Conservation (phyloP, 2,329 filamentous ascomycete species). For the Hypoxylon sp. region DNA sequence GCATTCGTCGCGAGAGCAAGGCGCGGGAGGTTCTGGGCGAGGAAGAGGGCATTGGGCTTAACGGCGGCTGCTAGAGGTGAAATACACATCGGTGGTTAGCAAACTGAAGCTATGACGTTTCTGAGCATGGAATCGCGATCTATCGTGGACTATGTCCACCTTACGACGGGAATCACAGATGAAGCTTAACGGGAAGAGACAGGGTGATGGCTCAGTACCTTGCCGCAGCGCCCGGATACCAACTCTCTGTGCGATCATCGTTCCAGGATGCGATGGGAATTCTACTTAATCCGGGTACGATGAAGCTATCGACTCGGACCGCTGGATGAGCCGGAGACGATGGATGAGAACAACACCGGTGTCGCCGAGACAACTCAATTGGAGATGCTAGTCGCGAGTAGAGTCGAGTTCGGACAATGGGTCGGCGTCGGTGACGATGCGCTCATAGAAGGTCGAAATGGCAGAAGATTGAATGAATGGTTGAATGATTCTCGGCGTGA, state of each 20-base stretch:
- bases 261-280: slow-evolving; percentile 22
- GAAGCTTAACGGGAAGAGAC: background rate
- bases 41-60: slow-evolving; percentile 64
- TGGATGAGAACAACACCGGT: background rate
- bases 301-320: slow-evolving; percentile 10
- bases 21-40: slow-evolving; percentile 65
- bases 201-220: slow-evolving; percentile 57
- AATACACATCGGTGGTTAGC: slow-evolving; percentile 32
- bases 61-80: slow-evolving; percentile 54
- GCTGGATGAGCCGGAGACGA: background rate
- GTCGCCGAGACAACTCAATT: slow-evolving; percentile 9
- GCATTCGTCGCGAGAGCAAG: slow-evolving; percentile 61
- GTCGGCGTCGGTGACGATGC: slow-evolving; percentile 39
- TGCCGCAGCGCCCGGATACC: slow-evolving; percentile 72
- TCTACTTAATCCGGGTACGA: slow-evolving; percentile 4
- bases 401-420: slow-evolving; percentile 13
- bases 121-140: slow-evolving; percentile 10
- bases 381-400: background rate
- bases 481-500: slow-evolving; percentile 25
- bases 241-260: slow-evolving; percentile 71
- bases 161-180: background rate
- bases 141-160: slow-evolving; percentile 8
- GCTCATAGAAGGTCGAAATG: slow-evolving; percentile 46
- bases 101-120: slow-evolving; percentile 19
- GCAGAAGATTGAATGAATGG: slow-evolving; percentile 33